Base-by-base conservation (phyloP, 257 asterid genomes). In the Solanum piurae region DNA sequence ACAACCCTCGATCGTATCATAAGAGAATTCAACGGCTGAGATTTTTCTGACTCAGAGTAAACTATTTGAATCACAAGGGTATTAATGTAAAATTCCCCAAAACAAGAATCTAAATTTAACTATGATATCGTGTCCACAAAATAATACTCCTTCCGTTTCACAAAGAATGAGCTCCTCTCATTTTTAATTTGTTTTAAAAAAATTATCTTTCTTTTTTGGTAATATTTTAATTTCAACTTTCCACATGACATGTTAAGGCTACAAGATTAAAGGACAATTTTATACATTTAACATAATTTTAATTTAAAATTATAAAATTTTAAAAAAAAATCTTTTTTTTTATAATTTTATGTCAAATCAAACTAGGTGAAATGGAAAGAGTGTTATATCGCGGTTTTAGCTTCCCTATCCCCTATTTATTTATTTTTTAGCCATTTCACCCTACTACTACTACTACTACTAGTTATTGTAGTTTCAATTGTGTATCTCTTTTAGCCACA, bases 91-190 rank as follows among this genome's bases (percentile, higher is more conserved):
- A 44, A 92, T 64, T 87, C 25, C 2, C 2, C 40, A 20, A 18
- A 73, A 20, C 8, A 31, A 52, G 36, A 84, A 34, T 83, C 40
- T n/a, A 86, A 87, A 38, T 89, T 6, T 86, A 87, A 91, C 93
- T 94, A 95, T 97, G 98, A 95, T 94, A 92, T 94, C 86, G 91
- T 85, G 90, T 88, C 90, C 86, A 79, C 88, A 74, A 84, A 77
- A 69, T 27, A 66, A 25, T 12, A 40, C 3, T 38, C 10, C 42
- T 3, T 7, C 3, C 42, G 42, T 29, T 29, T 29, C 29, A 29
- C 2, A 29, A 29, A 29, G 2, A 29, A 29, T 29, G 29, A 29
- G n/a, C n/a, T n/a, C n/a, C n/a, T n/a, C n/a, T n/a, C 29, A 29
- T 29, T 29, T 29, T 29, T 29, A 29, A 2, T 29, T 2, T 29